Conservation (phyloP, 208 protist species). For the Polymyxa betae region DNA sequence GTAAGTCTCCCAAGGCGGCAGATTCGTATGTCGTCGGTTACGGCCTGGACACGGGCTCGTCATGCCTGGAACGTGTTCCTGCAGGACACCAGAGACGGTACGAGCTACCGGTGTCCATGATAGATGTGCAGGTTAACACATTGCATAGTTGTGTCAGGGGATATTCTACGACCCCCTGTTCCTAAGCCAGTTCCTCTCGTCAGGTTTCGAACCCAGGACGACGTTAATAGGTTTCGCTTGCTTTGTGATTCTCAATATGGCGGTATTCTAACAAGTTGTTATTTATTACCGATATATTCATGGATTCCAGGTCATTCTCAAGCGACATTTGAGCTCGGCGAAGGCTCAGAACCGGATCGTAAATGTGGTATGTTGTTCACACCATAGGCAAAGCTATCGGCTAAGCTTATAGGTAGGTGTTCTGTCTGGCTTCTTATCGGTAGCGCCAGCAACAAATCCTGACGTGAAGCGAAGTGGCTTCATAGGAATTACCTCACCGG, state of each 20-base stretch:
- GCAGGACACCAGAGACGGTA: constrained; percentile 4
- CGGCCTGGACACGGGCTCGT: background rate
- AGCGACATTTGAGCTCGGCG: background rate
- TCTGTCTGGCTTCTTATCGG: constrained; percentile 9
- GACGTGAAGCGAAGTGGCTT: background rate
- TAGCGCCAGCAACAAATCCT: background rate
- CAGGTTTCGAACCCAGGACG: background rate
- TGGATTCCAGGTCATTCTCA: background rate
- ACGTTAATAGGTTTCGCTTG: background rate
- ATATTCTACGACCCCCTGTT: background rate
- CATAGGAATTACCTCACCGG: background rate
- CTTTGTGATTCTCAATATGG: constrained; percentile 17
- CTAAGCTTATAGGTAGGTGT: constrained; percentile 4
- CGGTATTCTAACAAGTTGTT: background rate
- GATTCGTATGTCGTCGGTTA: background rate
- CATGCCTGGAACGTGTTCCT: background rate
- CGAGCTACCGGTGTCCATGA: background rate
- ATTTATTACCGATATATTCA: background rate
- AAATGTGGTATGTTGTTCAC: constrained; percentile 19
- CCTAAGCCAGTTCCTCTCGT: background rate
- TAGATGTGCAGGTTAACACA: background rate
- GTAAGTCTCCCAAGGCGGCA: too few species aligned
- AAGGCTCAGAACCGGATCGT: background rate
- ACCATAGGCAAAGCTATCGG: background rate
- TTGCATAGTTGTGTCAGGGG: background rate